Base-by-base conservation (phyloP, 208 protist genomes). In the Trypanosoma melophagium region DNA sequence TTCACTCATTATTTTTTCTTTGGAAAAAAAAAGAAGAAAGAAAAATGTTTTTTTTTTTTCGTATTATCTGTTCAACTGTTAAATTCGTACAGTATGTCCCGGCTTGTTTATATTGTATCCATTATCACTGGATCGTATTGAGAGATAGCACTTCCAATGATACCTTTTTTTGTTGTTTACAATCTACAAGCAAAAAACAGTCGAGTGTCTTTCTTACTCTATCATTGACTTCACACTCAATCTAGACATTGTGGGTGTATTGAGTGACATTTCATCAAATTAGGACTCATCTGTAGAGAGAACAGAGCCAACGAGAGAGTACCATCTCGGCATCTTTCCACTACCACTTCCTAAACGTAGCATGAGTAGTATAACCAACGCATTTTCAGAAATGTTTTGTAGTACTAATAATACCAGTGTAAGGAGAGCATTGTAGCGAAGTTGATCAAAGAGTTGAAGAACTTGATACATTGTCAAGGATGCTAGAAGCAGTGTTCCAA, bases 371-470 rank as follows among this genome's bases (percentile, higher is more conserved):
- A 67, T 22, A 0, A 62, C 60, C 28, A 74, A 45, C 4, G 42
- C 7, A 25, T 3, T 22, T 16, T 74, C 68, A 53, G 38, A 66
- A 21, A 67, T 22, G 31, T 74, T 74, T 22, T 41, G 47, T 12
- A 74, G 47, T 9, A 40, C 31, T n/a, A 61, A 7, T 8, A 74
- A 1, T 13, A 67, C 25, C 3, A 60, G 24, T 9, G 47, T 60
- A 9, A 74, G 14, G 2, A 74, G 22, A 21, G 17, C 60, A 64
- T 74, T 74, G 53, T 67, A 74, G n/a, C 68, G 59, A 8, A 74
- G 13, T 54, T 60, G 24, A n/a, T 61, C 60, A 61, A 67, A 74
- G 8, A 74, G 16, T 38, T 45, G 25, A 9, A 67, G 5, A 17
- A n/a, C 52, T 13, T 56, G 49, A 50, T 74, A 74, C 22, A 58